These are phyloP conservation scores for Lentinula lateritia DNA, from an alignment of 768 basidiomycete species.

Conservation along the genomic window DNA sequence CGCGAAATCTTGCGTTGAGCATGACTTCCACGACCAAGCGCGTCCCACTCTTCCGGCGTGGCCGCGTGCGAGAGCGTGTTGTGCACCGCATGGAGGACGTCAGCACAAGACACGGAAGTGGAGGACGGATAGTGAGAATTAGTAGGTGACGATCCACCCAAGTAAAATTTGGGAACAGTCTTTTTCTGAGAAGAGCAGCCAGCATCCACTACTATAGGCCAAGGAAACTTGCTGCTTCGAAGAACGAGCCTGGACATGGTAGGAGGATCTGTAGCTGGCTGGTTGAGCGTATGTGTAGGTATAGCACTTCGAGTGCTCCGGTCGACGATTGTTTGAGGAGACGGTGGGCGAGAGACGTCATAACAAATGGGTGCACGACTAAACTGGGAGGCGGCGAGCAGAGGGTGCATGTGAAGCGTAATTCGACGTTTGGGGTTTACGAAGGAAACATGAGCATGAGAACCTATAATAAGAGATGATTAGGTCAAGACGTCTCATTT, in stretches of 20 bases:
- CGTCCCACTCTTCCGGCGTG: slow-evolving; percentile 61
- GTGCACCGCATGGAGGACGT: slow-evolving; percentile 58
- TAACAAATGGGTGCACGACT: slow-evolving; percentile 60
- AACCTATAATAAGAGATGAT: neutral
- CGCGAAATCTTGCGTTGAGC: slow-evolving; percentile 53
- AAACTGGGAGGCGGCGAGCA: slow-evolving; percentile 50
- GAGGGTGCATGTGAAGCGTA: slow-evolving; percentile 56
- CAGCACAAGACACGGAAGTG: slow-evolving; percentile 50
- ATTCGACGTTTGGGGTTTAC: slow-evolving; percentile 26
- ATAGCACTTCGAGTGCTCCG: slow-evolving; percentile 48
- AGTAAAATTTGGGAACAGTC: slow-evolving; percentile 22
- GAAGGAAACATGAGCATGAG: slow-evolving; percentile 29
- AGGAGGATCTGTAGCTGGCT: slow-evolving; percentile 63
- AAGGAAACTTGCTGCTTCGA: slow-evolving; percentile 53
- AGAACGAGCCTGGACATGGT: slow-evolving; percentile 44
- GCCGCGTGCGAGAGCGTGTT: slow-evolving; percentile 49
- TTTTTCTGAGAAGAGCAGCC: slow-evolving; percentile 11
- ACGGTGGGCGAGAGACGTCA: slow-evolving; percentile 52
- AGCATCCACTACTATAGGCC: slow-evolving; percentile 46
- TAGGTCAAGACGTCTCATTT: slow-evolving; percentile 1
- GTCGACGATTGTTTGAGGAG: slow-evolving; percentile 52
- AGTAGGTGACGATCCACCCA: slow-evolving; percentile 13
- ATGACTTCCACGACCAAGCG: slow-evolving; percentile 48
- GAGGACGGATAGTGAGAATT: neutral
- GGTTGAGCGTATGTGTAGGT: slow-evolving; percentile 48